Evolutionary conservation across 2,329 filamentous ascomycete species (phyloP).

Genomic region (Neoarthrinium moseri): DNA sequence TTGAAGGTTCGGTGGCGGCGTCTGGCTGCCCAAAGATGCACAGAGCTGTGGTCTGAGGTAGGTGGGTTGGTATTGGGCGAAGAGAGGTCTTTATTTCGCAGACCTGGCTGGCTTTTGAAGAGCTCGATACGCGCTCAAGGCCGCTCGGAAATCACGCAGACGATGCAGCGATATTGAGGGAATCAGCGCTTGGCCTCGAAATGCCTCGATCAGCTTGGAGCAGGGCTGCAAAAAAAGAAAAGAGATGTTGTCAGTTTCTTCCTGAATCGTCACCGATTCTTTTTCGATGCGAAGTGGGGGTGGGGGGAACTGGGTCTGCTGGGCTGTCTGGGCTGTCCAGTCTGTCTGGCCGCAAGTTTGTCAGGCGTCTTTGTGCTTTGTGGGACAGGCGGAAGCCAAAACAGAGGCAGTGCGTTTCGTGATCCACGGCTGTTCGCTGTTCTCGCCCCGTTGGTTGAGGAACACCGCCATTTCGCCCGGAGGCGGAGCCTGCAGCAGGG

Average conservation of each 20-base stretch:
- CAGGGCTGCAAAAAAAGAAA: background rate
- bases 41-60: background rate
- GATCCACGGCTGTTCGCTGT: background rate
- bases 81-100: background rate
- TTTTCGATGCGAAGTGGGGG: constrained; percentile 10
- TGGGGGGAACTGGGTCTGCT: no score
- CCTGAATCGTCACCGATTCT: constrained; percentile 9
- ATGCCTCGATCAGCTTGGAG: background rate
- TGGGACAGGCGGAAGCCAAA: background rate
- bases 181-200: constrained; percentile 1
- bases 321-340: no score
- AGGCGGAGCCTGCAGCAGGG: no score
- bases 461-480: no score
- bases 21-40: background rate
- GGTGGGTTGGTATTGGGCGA: background rate
- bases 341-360: no score
- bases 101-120: no score
- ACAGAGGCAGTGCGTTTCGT: background rate
- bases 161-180: background rate
- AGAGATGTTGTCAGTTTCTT: background rate
- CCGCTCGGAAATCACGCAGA: background rate
- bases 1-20: constrained; percentile 20
- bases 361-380: background rate
- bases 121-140: background rate
- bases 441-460: no score